Evolutionary conservation across 148 eudicot species (phyloP), one percentile per base, ranked within the genome.

Genomic region (Amaranthus palmeri): DNA sequence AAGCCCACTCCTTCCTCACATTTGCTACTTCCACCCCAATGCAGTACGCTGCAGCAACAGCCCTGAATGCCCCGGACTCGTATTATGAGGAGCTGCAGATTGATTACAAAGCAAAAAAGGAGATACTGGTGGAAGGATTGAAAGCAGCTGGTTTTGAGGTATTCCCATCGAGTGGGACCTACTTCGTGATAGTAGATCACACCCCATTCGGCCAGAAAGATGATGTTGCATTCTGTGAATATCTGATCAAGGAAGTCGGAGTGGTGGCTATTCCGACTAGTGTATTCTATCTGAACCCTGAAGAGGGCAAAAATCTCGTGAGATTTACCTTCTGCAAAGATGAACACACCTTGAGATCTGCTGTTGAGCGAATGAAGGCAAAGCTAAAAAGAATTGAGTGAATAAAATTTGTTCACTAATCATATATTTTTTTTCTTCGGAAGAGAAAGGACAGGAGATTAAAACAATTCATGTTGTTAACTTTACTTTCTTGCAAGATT

Each of bases 321-420:
- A 86, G 98, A 81, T 93, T 93, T 74, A 91, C 98, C 6, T 93
- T 93, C 72, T 93, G 97, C 83, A 93, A 93, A 81, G 98, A 93
- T 75, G 98, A 93, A 73, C 91, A 71, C 8, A 93, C 97, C 36
- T 86, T 93, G 7, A 85, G 87, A 63, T 82, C 86, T 44, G 97
- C 97, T 4, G 91, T 91, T 48, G 77, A 64, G 69, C 83, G 96
- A 75, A 87, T 93, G 98, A 91, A 89, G 83, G 88, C 83, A 82
- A 91, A 91, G 85, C 83, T 93, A 18, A 81, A 61, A 61, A 69
- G 78, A 72, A 8, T 45, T 18, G 61, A 55, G 44, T 66, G 11
- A 45, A 13, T 54, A 10, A 41, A 44, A 62, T 7, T 6, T 1
- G 60, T 13, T 56, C 17, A 11, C 6, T 15, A 6, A n/a, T 56